Evolutionary conservation across 495 filamentous ascomycete species (phyloP).

Genomic region (Daldinia vernicosa): DNA sequence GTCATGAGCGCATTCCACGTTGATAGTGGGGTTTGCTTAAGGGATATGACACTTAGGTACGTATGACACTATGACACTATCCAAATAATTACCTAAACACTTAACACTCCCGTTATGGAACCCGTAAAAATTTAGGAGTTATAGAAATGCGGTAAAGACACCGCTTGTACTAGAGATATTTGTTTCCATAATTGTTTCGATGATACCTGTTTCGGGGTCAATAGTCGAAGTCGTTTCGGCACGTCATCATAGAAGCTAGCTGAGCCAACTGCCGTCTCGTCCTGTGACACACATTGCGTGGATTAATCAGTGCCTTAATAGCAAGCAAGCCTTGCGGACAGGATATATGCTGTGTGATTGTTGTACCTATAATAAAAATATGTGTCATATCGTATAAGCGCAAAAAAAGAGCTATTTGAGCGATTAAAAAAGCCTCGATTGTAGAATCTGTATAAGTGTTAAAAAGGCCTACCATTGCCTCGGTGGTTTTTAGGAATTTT

Average conservation of each 20-base stretch:
- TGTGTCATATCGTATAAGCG: constrained; percentile 18
- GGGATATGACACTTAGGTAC: constrained; percentile 17
- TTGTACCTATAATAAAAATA: constrained; percentile 1
- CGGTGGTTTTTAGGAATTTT: constrained; percentile 36
- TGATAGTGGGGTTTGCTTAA: background rate
- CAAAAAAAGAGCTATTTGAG: constrained; percentile 25
- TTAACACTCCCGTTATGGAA: background rate
- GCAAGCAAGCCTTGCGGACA: background rate
- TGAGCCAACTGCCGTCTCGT: constrained; percentile 3
- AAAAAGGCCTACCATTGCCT: constrained; percentile 31
- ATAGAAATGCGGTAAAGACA: constrained; percentile 7
- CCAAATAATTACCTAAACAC: constrained; percentile 14
- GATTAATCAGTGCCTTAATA: constrained; percentile 4
- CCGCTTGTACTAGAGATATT: background rate
- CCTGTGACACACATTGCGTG: constrained; percentile 8
- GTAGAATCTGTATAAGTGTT: constrained; percentile 6
- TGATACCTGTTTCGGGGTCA: background rate
- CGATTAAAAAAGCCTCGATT: constrained; percentile 23
- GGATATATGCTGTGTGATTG: background rate
- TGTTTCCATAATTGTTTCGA: background rate
- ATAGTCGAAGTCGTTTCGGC: constrained; percentile 6
- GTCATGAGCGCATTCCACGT: constrained; percentile 21
- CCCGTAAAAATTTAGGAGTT: constrained; percentile 4
- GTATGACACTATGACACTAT: constrained; percentile 29
- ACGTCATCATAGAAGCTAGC: constrained; percentile 20